phyloP scores from a whole-genome alignment of 805 yeast species.

The Maudiozyma bulderi region DNA sequence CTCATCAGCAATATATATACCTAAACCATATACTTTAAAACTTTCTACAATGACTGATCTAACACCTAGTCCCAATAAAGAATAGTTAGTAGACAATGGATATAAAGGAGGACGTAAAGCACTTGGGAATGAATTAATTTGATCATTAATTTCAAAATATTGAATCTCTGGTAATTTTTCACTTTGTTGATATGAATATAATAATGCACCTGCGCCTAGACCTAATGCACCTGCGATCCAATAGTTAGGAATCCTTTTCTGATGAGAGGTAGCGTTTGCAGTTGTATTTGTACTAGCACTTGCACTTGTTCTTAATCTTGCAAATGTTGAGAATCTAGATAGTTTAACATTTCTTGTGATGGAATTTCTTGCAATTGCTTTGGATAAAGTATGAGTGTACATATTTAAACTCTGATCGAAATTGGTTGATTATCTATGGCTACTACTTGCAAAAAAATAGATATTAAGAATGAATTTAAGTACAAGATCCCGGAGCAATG shows the following conservation, averaged over 20 bases:
- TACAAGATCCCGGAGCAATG: too few relatives aligned
- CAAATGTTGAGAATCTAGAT: neutral
- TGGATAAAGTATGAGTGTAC: neutral
- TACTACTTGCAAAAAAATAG: too few relatives aligned
- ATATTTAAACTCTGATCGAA: neutral
- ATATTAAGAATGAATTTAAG: too few relatives aligned
- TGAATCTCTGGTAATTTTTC: conserved; percentile 3
- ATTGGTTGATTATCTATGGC: too few relatives aligned
- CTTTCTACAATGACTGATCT: conserved; percentile 74
- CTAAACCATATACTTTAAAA: conserved; percentile 81
- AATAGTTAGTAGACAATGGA: conserved; percentile 32
- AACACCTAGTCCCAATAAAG: conserved; percentile 69
- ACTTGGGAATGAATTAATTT: conserved; percentile 42
- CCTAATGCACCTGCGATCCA: neutral
- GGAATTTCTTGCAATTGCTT: neutral
- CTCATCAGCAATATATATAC: conserved; percentile 60
- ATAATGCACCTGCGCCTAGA: neutral
- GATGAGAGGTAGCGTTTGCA: neutral
- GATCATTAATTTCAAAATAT: conserved; percentile 38
- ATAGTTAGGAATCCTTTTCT: neutral
- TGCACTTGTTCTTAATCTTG: neutral
- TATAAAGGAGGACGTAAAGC: conserved; percentile 16
- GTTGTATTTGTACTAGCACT: neutral
- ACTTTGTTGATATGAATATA: neutral
- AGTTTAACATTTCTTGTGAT: neutral